Base-by-base conservation (phyloP, 2,329 filamentous ascomycete species). In the Diplocarpon mali region DNA sequence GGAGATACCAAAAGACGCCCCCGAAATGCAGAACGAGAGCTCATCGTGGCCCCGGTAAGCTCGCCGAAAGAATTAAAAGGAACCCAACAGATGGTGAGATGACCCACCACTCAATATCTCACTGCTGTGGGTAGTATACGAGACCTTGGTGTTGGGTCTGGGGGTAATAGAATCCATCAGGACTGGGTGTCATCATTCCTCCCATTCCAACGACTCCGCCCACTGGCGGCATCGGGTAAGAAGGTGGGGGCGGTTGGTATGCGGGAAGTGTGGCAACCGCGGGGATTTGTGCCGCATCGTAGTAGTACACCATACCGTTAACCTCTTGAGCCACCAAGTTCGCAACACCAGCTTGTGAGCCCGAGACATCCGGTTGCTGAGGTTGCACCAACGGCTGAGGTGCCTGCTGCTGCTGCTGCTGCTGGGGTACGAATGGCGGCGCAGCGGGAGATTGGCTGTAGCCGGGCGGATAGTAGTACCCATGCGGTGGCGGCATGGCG, bases 281-380 rank as follows among this genome's bases (percentile, higher is more conserved):
- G 20, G 76, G 69, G 38, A 89, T 68, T 59, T 88, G 82, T n/a
- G 80, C 73, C 7, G 85, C 74, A 59, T 94, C 85, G 57, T 88
- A 89, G 62, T 95, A 98, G 64, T 94, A 96, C 1, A 95, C 88
- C 75, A 93, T 96, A 50, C 92, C 92, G 55, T 95, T 94, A 52
- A 82, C 80, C 67, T 96, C 90, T 63, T 95, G 89, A 0, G 87
- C 86, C 38, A 83, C 75, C 35, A 78, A 62, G 51, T 69, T 75
- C 15, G 83, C 73, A 46, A 76, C 75, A 14, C 70, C 71, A 2
- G 67, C 64, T 52, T 75, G 76, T 27, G 68, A 65, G 6, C 60
- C 48, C 14, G 45, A 46, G 20, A 45, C 47, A 38, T 57, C 53
- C 46, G 62, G 55, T 36, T 69, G 67, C 34, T 54, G 55, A 39